Evolutionary conservation across 2,329 filamentous ascomycete species (phyloP).

Genomic region (Aspergillus novoparasiticus): DNA sequence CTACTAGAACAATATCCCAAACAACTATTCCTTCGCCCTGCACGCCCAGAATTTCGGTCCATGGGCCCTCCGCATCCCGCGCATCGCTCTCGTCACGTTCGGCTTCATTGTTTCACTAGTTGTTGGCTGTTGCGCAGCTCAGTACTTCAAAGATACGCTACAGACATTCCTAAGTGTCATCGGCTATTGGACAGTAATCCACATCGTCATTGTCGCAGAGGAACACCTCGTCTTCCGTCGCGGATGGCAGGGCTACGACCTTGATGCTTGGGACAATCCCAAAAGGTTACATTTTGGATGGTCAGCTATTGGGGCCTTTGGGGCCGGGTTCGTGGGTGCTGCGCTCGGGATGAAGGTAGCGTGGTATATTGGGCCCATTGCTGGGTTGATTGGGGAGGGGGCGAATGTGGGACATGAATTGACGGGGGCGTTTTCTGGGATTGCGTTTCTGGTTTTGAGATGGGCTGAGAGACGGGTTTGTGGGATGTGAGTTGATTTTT

Average conservation of each 20-base stretch:
- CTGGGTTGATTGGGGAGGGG: conserved; percentile 34
- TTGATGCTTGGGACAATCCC: conserved; percentile 35
- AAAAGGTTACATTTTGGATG: conserved; percentile 35
- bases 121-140: conserved; percentile 37
- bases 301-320: conserved; percentile 36
- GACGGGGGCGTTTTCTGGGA: conserved; percentile 33
- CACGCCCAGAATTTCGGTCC: conserved; percentile 39
- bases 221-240: conserved; percentile 40
- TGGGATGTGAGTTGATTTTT: conserved; percentile 17
- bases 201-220: conserved; percentile 36
- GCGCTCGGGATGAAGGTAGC: conserved; percentile 38
- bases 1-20: conserved; percentile 40
- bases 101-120: conserved; percentile 36
- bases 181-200: conserved; percentile 53
- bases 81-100: conserved; percentile 36
- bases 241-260: conserved; percentile 37
- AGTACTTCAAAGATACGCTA: conserved; percentile 39
- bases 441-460: conserved; percentile 33
- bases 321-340: conserved; percentile 35
- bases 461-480: conserved; percentile 33
- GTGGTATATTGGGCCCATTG: conserved; percentile 39
- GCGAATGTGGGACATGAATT: conserved; percentile 41
- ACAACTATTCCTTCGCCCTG: conserved; percentile 41
- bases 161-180: conserved; percentile 52
- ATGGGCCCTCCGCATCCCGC: conserved; percentile 36